phyloP scores from a whole-genome alignment of 75 land plant genomes.

The Pinus albicaulis region DNA sequence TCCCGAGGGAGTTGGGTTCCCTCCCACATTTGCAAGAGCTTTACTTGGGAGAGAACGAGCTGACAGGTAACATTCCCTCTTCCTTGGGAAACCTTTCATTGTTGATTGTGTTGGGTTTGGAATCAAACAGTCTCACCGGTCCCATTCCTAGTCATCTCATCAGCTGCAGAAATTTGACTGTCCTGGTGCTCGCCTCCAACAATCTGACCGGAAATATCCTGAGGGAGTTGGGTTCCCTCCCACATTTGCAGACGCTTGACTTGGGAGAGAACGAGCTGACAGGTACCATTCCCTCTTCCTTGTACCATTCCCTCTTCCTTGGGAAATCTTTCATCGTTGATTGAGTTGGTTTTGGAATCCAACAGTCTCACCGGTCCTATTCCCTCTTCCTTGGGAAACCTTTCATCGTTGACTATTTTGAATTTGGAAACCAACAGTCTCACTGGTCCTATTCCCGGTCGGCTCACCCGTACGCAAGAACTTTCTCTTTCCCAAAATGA shows the following conservation, averaged over 20 bases:
- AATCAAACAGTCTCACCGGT: conserved; percentile 6
- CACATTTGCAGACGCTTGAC: conserved; percentile 9
- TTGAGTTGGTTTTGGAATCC: too few relatives aligned
- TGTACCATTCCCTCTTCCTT: background rate
- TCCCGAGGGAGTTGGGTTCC: conserved; percentile 9
- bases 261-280: conserved; percentile 9
- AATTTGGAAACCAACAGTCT: too few relatives aligned
- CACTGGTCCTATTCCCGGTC: too few relatives aligned
- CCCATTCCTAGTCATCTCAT: conserved; percentile 5
- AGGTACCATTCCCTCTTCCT: conserved; percentile 3
- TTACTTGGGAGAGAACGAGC: conserved; percentile 15
- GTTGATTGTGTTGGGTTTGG: background rate
- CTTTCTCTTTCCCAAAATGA: too few relatives aligned
- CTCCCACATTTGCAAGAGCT: conserved; percentile 2
- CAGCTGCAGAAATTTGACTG: background rate
- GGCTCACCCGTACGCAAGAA: too few relatives aligned
- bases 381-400: too few relatives aligned
- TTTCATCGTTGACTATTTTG: too few relatives aligned
- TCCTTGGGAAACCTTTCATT: background rate
- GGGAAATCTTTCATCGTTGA: conserved; percentile 19
- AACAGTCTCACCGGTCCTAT: too few relatives aligned
- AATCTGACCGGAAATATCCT: conserved; percentile 8
- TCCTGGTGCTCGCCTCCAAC: conserved; percentile 9
- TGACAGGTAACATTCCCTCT: conserved; percentile 14
- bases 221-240: background rate